Evolutionary conservation across 2,329 filamentous ascomycete genomes (phyloP).

Genomic region (Tolypocladium nubicola): DNA sequence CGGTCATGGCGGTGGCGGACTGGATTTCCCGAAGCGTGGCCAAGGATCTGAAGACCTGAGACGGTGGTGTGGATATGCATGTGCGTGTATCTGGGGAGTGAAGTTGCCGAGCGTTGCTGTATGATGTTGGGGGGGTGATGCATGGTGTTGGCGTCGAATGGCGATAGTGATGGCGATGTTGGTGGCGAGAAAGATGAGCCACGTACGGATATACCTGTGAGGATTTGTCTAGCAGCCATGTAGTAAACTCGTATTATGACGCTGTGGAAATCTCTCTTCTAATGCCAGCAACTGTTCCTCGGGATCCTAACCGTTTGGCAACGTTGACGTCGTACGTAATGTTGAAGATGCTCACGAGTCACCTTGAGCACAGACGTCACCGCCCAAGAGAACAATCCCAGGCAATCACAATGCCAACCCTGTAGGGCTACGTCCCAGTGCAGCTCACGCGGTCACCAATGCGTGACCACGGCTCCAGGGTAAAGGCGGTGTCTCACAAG

Average conservation of each 20-base stretch:
- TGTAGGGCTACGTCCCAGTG: no score
- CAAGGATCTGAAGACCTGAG: neutral
- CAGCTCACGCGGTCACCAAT: neutral
- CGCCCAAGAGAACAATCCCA: no score
- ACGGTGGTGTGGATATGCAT: neutral
- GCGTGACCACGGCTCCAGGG: neutral
- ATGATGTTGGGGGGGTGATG: neutral
- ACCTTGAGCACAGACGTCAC: no score
- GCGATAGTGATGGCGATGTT: no score
- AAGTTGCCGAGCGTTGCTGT: neutral
- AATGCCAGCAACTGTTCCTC: no score
- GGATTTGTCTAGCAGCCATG: neutral
- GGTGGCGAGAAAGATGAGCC: neutral
- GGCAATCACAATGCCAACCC: no score
- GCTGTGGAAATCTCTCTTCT: neutral
- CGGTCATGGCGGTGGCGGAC: conserved; percentile 60
- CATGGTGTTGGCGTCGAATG: no score
- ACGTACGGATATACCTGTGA: neutral
- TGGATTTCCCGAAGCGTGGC: conserved; percentile 44
- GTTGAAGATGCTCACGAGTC: no score
- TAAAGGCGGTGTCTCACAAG: neutral
- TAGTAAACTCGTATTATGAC: neutral
- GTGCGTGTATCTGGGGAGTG: neutral
- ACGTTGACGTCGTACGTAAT: no score
- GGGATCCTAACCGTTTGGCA: no score